phyloP scores from a whole-genome alignment of 768 basidiomycete species.

The Astraeus odoratus region DNA sequence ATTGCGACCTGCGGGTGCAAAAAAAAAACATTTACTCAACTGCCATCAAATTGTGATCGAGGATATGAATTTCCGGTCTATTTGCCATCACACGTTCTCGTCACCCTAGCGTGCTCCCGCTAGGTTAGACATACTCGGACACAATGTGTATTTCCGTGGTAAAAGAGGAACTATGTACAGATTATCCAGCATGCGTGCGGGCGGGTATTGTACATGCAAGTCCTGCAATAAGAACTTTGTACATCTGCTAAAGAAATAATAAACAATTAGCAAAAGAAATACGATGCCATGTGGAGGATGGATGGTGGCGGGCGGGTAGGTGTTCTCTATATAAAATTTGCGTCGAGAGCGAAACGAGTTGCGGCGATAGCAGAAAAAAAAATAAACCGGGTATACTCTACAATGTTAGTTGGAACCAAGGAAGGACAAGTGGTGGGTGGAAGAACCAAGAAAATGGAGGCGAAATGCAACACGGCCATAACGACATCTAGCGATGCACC shows the following conservation, averaged over 20 bases:
- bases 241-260: slow-evolving; percentile 22
- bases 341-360: slow-evolving; percentile 11
- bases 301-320: not conserved
- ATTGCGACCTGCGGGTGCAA: slow-evolving; percentile 17
- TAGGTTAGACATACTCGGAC: not conserved
- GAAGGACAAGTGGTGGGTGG: not conserved
- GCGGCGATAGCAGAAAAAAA: slow-evolving; percentile 28
- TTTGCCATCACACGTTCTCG: slow-evolving; percentile 7
- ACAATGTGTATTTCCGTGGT: not conserved
- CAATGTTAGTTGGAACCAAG: slow-evolving; percentile 5
- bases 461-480: not conserved
- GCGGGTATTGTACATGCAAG: slow-evolving; percentile 31
- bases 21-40: slow-evolving; percentile 23
- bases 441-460: not conserved
- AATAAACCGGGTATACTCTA: slow-evolving; percentile 33
- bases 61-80: slow-evolving; percentile 8
- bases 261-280: slow-evolving; percentile 25
- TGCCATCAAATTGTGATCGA: slow-evolving; percentile 25
- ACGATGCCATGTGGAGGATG: slow-evolving; percentile 12
- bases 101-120: slow-evolving; percentile 3
- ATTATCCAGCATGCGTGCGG: slow-evolving; percentile 18
- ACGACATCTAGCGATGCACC: slow-evolving; percentile 43
- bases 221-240: slow-evolving; percentile 31
- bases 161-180: slow-evolving; percentile 22
- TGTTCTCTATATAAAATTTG: slow-evolving; percentile 5